Percentiles rank a stretch among this genome's conserved stretches.
phyloP scores from a whole-genome alignment of 495 filamentous ascomycete species.

The Rostrohypoxylon terebratum region DNA sequence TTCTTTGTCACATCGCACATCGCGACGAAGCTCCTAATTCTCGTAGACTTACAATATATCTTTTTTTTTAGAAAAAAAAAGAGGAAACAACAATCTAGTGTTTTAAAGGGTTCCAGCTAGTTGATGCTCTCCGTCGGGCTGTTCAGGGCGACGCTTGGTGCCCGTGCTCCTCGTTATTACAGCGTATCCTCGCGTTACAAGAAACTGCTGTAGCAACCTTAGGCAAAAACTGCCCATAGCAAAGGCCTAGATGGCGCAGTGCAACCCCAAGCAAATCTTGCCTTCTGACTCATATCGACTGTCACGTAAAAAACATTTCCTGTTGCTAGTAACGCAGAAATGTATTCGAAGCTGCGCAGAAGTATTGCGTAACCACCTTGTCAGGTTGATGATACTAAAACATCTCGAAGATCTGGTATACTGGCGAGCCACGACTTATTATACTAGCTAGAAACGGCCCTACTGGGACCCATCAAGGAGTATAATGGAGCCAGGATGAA shows the following conservation, averaged over 20 bases:
- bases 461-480: not conserved
- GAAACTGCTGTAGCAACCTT: not conserved
- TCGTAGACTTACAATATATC: no score
- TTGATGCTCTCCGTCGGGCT: not conserved
- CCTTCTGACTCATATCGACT: not conserved
- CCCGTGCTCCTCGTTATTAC: not conserved
- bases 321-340: not conserved
- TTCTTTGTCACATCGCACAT: not conserved
- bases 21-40: not conserved
- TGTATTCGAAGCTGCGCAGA: not conserved
- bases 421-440: not conserved
- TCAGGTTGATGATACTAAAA: not conserved
- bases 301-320: not conserved
- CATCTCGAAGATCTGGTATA: not conserved
- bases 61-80: no score
- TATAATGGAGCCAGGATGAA: not conserved
- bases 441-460: not conserved
- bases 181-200: not conserved
- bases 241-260: not conserved
- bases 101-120: no score
- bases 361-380: not conserved
- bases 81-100: no score
- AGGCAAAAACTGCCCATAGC: not conserved
- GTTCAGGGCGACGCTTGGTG: not conserved
- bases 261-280: conserved; percentile 1